Base-by-base conservation (phyloP, 768 basidiomycete species). In the Lactarius vividus region DNA sequence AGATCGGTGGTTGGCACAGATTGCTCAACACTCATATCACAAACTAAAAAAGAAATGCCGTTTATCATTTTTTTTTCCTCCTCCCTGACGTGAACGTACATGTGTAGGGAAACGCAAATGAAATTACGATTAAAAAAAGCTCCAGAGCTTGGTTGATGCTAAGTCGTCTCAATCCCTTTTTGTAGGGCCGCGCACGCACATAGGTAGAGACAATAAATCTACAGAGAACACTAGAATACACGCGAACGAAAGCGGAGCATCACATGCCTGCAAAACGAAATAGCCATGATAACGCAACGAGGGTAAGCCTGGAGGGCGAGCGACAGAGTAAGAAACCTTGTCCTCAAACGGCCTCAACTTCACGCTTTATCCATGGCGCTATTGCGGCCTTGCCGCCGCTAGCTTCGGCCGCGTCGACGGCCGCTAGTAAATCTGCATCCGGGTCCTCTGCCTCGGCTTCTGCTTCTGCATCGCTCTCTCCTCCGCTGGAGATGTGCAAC, bases 381-480 rank as follows among this genome's bases (percentile, higher is more conserved):
- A 57, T 66, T n/a, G 57, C 23, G 18, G 44, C 29, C 40, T 71
- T 59, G 31, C 57, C 55, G 20, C 74, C 72, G 64, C 72, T 74
- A 62, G 75, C 74, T 73, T 79, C 78, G 20, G 79, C 76, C n/a
- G 77, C 78, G 62, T 77, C 78, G 57, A 77, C 77, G 35, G 77
- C 78, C 70, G 75, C 78, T 52, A 78, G 65, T 66, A 78, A 68
- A 66, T 75, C 77, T 16, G 74, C 77, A 8, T 77, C 76, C 8
- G 73, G 74, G 59, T 76, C 77, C 8, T 71, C 75, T 10, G 65
- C 73, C 29, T 72, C 75, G 23, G 73, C 77, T 4, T 77, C 79
- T 10, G 62, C 70, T 15, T 71, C 73, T 10, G 70, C 79, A 29
- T 81, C 80, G 10, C 67, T 78, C 15, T 82, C 81, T 1, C 65